Base-by-base conservation (phyloP, 495 filamentous ascomycete genomes). In the Diplogelasinospora grovesii region DNA sequence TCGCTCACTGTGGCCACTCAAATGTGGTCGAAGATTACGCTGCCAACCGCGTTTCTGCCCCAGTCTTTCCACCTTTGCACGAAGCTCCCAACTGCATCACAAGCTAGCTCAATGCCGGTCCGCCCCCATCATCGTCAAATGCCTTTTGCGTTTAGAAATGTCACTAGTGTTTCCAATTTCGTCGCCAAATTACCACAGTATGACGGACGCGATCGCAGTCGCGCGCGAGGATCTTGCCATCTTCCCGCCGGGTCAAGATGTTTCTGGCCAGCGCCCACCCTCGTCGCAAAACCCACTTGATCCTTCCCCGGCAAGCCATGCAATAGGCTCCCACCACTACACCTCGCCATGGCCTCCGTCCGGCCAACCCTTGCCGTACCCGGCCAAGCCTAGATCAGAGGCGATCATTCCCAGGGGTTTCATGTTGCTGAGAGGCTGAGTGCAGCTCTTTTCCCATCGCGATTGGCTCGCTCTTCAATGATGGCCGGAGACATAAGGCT, bases 391-490 rank as follows among this genome's bases (percentile, higher is more conserved):
- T 36, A 39, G 39, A 47, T 49, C 50, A 39, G 45, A n/a, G n/a
- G 46, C 37, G 46, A 49, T 49, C 46, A 43, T 29, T 36, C 48
- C 34, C 33, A 44, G 42, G 31, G 43, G n/a, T 28, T 20, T 40
- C 43, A 41, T 52, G 43, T 36, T 26, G 43, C 37, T 44, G 9
- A 22, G 41, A 28, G 42, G 37, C 43, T 39, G 43, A 54, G 51
- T 43, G 8, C 22, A 31, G 41, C 24, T 13, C 22, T 9, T 5
- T 24, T 20, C 14, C 5, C 8, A 10, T 18, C 23, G 22, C 45
- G 43, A 50, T 54, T 54, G 51, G 51, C 7, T 14, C 28, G 20
- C 10, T 5, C n/a, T 34, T 28, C n/a, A n/a, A n/a, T 46, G 43
- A 46, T 23, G 39, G 38, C 29, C 15, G 39, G 18, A 29, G 9